Conservation (phyloP, 1,139 yeast genomes). For the Saccharomyces hybrid region DNA sequence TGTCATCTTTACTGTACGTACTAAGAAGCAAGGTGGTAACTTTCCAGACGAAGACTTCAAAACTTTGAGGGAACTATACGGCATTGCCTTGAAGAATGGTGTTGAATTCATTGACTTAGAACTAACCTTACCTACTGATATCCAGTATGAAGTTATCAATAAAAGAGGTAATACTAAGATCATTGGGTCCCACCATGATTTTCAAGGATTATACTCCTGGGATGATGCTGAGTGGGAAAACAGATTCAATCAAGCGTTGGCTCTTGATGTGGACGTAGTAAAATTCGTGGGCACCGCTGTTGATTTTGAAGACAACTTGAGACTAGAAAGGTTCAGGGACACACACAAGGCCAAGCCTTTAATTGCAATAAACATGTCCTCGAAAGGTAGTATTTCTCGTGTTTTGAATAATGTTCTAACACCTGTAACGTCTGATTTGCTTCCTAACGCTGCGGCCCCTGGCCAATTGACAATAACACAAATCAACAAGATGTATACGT, state of each 20-base stretch:
- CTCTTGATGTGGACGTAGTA: constrained; percentile 62
- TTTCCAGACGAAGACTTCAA: constrained; percentile 53
- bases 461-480: constrained; percentile 63
- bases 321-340: constrained; percentile 60
- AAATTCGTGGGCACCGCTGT: constrained; percentile 80
- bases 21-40: constrained; percentile 72
- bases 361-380: constrained; percentile 79
- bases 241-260: constrained; percentile 58
- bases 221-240: constrained; percentile 63
- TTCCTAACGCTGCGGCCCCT: constrained; percentile 67
- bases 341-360: constrained; percentile 51
- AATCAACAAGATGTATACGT: constrained; percentile 51
- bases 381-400: constrained; percentile 67
- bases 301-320: constrained; percentile 57
- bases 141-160: constrained; percentile 38
- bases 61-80: constrained; percentile 44
- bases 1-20: constrained; percentile 73
- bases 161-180: constrained; percentile 55
- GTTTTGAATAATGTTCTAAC: constrained; percentile 69
- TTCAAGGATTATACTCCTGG: constrained; percentile 59
- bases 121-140: constrained; percentile 35
- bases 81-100: constrained; percentile 62
- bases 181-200: constrained; percentile 79
- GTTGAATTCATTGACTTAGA: constrained; percentile 51
- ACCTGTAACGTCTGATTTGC: constrained; percentile 66